phyloP scores from a whole-genome alignment of 2,329 filamentous ascomycete genomes.

The Stylonectria norvegica region DNA sequence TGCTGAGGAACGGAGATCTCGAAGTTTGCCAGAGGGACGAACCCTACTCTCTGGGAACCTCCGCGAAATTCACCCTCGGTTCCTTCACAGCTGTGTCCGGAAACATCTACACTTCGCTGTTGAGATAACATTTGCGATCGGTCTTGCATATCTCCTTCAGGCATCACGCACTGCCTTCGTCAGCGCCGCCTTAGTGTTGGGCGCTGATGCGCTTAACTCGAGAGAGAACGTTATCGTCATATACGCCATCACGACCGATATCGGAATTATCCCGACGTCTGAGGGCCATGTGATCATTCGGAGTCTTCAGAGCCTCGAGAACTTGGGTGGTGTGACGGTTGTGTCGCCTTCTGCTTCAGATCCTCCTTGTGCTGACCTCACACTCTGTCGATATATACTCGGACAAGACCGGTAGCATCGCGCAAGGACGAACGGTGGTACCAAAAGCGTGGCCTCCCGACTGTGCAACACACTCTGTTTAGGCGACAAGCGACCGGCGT shows the following conservation, averaged over 20 bases:
- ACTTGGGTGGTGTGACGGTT: constrained; percentile 47
- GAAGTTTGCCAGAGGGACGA: no score
- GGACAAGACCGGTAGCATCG: constrained; percentile 34
- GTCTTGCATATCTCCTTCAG: no score
- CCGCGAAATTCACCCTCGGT: no score
- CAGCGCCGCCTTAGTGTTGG: constrained; percentile 39
- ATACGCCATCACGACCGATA: constrained; percentile 38
- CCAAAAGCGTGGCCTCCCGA: constrained; percentile 30
- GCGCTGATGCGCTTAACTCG: constrained; percentile 36
- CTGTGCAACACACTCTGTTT: constrained; percentile 33
- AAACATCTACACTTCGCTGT: no score
- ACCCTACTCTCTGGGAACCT: no score
- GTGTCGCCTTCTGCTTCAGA: constrained; percentile 23
- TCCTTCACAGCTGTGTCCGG: no score
- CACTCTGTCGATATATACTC: constrained; percentile 27
- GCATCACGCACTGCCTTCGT: constrained; percentile 52
- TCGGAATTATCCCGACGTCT: constrained; percentile 46
- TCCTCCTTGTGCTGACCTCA: constrained; percentile 6
- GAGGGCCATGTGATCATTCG: constrained; percentile 47
- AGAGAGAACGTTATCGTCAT: no score
- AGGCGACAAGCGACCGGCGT: constrained; percentile 28
- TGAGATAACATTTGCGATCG: no score
- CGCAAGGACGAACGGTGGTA: constrained; percentile 31
- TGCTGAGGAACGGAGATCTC: no score
- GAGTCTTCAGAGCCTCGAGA: constrained; percentile 46